Percentiles rank a stretch among this genome's conserved stretches.
Conservation (phyloP, 805 yeast genomes). For the Saccharomyces cerevisiae region DNA sequence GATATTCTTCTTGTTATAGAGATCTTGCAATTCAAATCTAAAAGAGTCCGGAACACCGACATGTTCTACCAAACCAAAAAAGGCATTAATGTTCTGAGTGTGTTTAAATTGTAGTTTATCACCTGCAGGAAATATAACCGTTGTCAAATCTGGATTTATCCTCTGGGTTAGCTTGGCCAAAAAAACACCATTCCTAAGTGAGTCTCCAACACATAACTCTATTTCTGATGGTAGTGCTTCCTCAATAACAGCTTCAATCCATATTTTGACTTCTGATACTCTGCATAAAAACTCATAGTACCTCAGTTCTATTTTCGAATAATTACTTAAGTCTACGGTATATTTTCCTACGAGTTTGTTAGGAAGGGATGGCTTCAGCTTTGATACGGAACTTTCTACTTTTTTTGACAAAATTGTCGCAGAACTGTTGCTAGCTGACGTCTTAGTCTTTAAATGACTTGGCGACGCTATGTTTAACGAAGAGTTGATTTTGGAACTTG, state of each 20-base stretch:
- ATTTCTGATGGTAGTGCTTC: slow-evolving; percentile 50
- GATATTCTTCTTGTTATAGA: slow-evolving; percentile 83
- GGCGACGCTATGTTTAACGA: background rate
- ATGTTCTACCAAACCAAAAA: slow-evolving; percentile 60
- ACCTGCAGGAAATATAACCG: slow-evolving; percentile 46
- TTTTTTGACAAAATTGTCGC: background rate
- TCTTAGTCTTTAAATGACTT: background rate
- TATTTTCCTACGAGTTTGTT: slow-evolving; percentile 1
- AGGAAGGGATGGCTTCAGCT: background rate
- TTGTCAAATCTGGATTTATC: slow-evolving; percentile 58
- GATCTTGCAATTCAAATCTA: slow-evolving; percentile 83
- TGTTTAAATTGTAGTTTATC: slow-evolving; percentile 75
- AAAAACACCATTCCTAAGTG: slow-evolving; percentile 74
- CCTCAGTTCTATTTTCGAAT: slow-evolving; percentile 24
- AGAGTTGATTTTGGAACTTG: slow-evolving; percentile 21
- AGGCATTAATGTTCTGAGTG: slow-evolving; percentile 84
- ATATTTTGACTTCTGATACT: slow-evolving; percentile 68
- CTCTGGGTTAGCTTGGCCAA: slow-evolving; percentile 70
- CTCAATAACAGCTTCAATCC: slow-evolving; percentile 61
- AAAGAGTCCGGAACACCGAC: slow-evolving; percentile 80
- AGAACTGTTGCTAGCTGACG: background rate
- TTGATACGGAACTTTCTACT: background rate
- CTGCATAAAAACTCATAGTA: slow-evolving; percentile 77
- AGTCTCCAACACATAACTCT: slow-evolving; percentile 46
- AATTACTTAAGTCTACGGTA: slow-evolving; percentile 1